These are phyloP conservation scores for Lanmaoa rubissima DNA, from an alignment of 768 basidiomycete genomes.

Conservation along the genomic window DNA sequence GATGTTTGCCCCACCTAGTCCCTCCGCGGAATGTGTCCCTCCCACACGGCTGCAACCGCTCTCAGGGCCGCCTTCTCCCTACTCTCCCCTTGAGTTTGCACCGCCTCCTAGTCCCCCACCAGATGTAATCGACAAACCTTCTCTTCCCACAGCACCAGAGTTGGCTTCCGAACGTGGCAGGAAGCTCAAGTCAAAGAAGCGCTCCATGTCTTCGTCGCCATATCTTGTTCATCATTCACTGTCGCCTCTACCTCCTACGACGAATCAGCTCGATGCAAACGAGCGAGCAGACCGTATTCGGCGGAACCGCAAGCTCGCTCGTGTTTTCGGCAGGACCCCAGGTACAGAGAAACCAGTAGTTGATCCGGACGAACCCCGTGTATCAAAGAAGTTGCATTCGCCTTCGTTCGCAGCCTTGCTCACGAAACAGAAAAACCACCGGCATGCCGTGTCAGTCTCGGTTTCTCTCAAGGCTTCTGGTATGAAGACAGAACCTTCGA, in stretches of 20 bases:
- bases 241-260: slow-evolving; percentile 54
- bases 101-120: slow-evolving; percentile 15
- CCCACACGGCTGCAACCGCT: slow-evolving; percentile 12
- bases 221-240: slow-evolving; percentile 7
- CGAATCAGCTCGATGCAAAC: slow-evolving; percentile 60
- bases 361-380: slow-evolving; percentile 26
- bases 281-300: slow-evolving; percentile 72
- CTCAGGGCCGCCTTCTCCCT: slow-evolving; percentile 28
- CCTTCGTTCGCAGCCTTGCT: slow-evolving; percentile 29
- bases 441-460: slow-evolving; percentile 33
- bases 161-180: slow-evolving; percentile 39
- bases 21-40: slow-evolving; percentile 10
- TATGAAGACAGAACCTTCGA: slow-evolving; percentile 23
- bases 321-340: slow-evolving; percentile 73
- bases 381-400: slow-evolving; percentile 22
- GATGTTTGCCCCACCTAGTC: slow-evolving; percentile 31
- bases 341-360: slow-evolving; percentile 37
- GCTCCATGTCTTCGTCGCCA: slow-evolving; percentile 32
- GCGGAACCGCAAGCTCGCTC: slow-evolving; percentile 75
- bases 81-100: slow-evolving; percentile 33
- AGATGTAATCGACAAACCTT: slow-evolving; percentile 34
- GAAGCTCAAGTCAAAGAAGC: slow-evolving; percentile 21
- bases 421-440: slow-evolving; percentile 30
- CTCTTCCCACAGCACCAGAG: slow-evolving; percentile 47
- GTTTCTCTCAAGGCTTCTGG: slow-evolving; percentile 20